Conservation (phyloP, 2,329 filamentous ascomycete genomes). For the Leptosphaerulina australis region DNA sequence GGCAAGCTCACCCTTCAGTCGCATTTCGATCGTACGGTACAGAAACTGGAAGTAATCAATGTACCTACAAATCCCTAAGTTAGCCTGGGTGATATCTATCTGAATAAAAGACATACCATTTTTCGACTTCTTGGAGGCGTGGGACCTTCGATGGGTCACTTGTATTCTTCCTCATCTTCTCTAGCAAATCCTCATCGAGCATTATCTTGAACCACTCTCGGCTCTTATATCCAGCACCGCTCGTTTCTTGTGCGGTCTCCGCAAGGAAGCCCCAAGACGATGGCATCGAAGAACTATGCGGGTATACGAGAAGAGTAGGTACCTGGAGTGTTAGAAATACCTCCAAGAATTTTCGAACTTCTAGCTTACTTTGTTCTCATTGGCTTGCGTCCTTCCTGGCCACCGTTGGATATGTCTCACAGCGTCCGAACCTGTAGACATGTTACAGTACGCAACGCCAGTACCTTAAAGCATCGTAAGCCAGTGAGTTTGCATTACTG, state of each 20-base stretch:
- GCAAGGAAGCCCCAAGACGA: slow-evolving; percentile 63
- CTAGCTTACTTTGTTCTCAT: slow-evolving; percentile 57
- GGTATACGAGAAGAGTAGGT: slow-evolving; percentile 58
- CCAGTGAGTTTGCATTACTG: too few relatives aligned
- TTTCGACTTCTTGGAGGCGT: slow-evolving; percentile 54
- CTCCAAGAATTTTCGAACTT: fast-evolving
- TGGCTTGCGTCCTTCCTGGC: slow-evolving; percentile 60
- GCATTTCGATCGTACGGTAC: slow-evolving; percentile 57
- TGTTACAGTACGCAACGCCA: slow-evolving; percentile 48
- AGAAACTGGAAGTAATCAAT: slow-evolving; percentile 56
- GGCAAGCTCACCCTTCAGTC: slow-evolving; percentile 47
- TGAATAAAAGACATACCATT: slow-evolving; percentile 27
- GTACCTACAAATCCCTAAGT: slow-evolving; percentile 46
- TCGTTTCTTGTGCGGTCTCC: slow-evolving; percentile 43
- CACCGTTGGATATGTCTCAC: slow-evolving; percentile 55
- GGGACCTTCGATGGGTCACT: slow-evolving; percentile 20
- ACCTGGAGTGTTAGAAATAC: slow-evolving; percentile 36
- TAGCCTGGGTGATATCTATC: slow-evolving; percentile 25
- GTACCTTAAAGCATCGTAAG: slow-evolving; percentile 33
- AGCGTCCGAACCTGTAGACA: slow-evolving; percentile 42
- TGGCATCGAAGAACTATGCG: slow-evolving; percentile 36
- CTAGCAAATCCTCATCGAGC: slow-evolving; percentile 53
- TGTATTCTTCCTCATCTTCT: slow-evolving; percentile 12
- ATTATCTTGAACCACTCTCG: slow-evolving; percentile 63
- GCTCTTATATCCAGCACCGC: slow-evolving; percentile 51